Evolutionary conservation across 345 rosid genomes (phyloP).

Genomic region (Lepidium didymum): DNA sequence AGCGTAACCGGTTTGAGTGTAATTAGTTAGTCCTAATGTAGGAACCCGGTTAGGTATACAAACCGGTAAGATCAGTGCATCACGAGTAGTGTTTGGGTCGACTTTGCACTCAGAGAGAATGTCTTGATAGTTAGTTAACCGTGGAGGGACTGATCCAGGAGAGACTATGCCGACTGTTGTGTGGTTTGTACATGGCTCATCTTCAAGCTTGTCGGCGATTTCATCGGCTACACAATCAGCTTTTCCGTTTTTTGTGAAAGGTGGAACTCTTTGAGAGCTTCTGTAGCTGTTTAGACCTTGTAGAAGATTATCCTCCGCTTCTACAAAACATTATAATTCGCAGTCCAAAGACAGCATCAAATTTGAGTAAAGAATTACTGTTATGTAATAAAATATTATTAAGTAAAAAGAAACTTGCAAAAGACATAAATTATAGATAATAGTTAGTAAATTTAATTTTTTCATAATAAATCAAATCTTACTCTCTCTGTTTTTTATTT

Average conservation of each 20-base stretch:
- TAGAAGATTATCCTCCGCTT: conserved; percentile 53
- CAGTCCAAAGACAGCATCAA: not conserved
- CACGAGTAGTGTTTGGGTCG: conserved; percentile 43
- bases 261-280: conserved; percentile 34
- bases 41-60: conserved; percentile 58
- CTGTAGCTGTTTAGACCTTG: conserved; percentile 73
- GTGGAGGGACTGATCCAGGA: conserved; percentile 27
- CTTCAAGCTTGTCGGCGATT: conserved; percentile 46
- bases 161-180: conserved; percentile 1
- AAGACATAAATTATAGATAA: too few species aligned
- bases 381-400: too few species aligned
- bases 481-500: too few species aligned
- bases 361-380: not conserved
- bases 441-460: too few species aligned
- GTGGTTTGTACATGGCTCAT: conserved; percentile 41
- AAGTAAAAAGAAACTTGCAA: too few species aligned
- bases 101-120: conserved; percentile 49
- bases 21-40: conserved; percentile 57
- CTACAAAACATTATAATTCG: conserved; percentile 27
- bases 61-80: conserved; percentile 53
- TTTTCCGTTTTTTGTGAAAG: conserved; percentile 41
- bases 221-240: conserved; percentile 62
- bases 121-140: conserved; percentile 34
- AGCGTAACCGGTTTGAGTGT: conserved; percentile 47
- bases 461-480: too few species aligned